Base-by-base conservation (phyloP, 345 rosid genomes). In the Gynandropsis gynandra region DNA sequence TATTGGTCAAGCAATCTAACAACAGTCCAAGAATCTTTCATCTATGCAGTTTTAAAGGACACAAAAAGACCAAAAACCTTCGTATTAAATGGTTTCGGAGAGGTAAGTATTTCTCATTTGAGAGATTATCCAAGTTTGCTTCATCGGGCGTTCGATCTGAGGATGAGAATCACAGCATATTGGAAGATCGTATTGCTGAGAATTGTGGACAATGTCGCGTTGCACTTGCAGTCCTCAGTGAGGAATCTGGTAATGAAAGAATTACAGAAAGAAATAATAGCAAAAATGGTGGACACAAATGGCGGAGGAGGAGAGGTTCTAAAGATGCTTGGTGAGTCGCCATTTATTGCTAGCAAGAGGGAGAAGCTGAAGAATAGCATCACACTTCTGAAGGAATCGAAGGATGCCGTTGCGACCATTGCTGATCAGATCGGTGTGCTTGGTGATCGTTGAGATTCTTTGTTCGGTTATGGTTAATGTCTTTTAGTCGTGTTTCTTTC, bases 331-430 rank as follows among this genome's bases (percentile, higher is more conserved):
- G 68, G 39, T 48, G 77, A 68, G 41, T 56, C 77, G 0, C 49
- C 71, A 0, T 54, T 47, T 0, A 39, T 68, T 9, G 62, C 59
- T 6, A 66, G 52, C 5, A 73, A 73, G 56, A 50, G 74, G 1
- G 66, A 61, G 40, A 68, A 57, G 68, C 60, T 73, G 4, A 64
- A 64, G 13, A 59, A 19, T 1, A 65, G 63, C 42, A 55, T 62
- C 5, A 35, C 48, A 37, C 16, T 73, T 4, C 29, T 73, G 48
- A 57, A 53, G 55, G 72, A 74, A 47, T 69, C 78, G 0, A 74
- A 66, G 34, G 69, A 66, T 5, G 54, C 49, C 0, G 70, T 62
- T 0, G 40, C 62, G 1, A 15, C 50, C 42, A 62, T 62, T 47
- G 42, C 16, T 54, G 60, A 53, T 62, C 54, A 46, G 14, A 54